These are phyloP conservation scores for Tuber melanosporum DNA, from an alignment of 495 filamentous ascomycete species.

Conservation along the genomic window DNA sequence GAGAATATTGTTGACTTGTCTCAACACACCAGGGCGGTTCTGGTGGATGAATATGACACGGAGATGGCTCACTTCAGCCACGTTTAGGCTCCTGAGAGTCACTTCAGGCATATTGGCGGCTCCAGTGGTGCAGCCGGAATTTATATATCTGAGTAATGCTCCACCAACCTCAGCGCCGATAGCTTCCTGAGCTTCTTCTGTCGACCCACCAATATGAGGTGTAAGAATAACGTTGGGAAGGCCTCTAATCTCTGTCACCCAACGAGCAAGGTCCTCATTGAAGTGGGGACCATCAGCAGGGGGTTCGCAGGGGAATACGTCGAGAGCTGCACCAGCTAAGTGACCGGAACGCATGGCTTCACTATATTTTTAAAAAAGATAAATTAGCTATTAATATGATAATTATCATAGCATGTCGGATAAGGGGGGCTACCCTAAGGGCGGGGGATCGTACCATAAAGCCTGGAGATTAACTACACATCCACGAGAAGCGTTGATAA, in stretches of 20 bases:
- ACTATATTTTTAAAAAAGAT: not conserved
- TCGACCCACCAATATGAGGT: conserved; percentile 94
- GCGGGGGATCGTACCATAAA: conserved; percentile 42
- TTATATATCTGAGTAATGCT: conserved; percentile 85
- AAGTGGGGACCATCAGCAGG: conserved; percentile 94
- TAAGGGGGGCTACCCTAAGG: not conserved
- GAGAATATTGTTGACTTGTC: conserved; percentile 87
- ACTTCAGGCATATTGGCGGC: conserved; percentile 97
- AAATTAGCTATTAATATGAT: not conserved
- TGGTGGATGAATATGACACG: conserved; percentile 92
- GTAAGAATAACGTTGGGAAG: conserved; percentile 92
- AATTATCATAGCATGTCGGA: not conserved
- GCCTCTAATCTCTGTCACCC: conserved; percentile 76
- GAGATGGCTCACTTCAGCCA: conserved; percentile 80
- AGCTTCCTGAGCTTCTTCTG: conserved; percentile 89
- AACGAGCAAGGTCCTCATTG: conserved; percentile 71
- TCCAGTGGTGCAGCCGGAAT: conserved; percentile 74
- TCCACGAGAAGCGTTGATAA: conserved; percentile 94
- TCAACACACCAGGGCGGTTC: conserved; percentile 89
- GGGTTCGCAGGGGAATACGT: conserved; percentile 93
- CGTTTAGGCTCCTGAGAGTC: conserved; percentile 68
- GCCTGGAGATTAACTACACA: conserved; percentile 92
- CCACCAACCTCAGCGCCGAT: conserved; percentile 91
- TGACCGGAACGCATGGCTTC: conserved; percentile 81
- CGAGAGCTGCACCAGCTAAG: conserved; percentile 86